Evolutionary conservation across 129 eudicot species (phyloP), one percentile per base, ranked within the genome.

Genomic region (Cynara cardunculus): DNA sequence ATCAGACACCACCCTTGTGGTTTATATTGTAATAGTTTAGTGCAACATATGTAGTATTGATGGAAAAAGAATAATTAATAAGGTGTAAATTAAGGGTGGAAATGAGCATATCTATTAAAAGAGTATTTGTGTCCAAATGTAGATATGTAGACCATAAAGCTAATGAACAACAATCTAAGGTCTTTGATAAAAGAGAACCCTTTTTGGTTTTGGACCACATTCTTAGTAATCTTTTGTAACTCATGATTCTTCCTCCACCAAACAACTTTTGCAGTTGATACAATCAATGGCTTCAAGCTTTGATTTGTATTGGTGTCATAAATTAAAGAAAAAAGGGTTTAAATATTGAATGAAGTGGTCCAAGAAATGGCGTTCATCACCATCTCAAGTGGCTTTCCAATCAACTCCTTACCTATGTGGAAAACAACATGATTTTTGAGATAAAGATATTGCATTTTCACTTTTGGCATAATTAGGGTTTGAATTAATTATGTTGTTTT

Each of bases 191-290:
- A 82, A 71, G 69, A 25, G 53, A 44, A 4, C 66, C 71, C 31
- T 75, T 82, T 82, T 76, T 69, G 68, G 19, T 71, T 56, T 61
- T 77, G 92, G 90, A 87, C 90, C 90, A 87, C 90, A 84, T 81
- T 13, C 77, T 25, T 78, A 37, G 71, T 62, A 66, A 65, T 75
- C 84, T 82, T 82, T 62, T 53, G 78, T 44, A 84, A 72, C 83
- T 61, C 80, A 75, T 78, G 79, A 81, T 83, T 77, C 80, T 78
- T 71, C 78, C 85, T 85, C 91, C 87, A 88, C 91, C 86, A 67
- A 78, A 70, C 56, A 81, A 70, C 81, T 74, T 84, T 84, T 84
- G 62, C 81, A 78, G 87, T 81, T 69, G 46, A 78, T 67, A 79
- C 71, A 61, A 87, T 87, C 81, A 84, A 82, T 85, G 74, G 44